These are phyloP conservation scores for Amyloporia xantha DNA, from an alignment of 768 basidiomycete genomes.

Conservation along the genomic window DNA sequence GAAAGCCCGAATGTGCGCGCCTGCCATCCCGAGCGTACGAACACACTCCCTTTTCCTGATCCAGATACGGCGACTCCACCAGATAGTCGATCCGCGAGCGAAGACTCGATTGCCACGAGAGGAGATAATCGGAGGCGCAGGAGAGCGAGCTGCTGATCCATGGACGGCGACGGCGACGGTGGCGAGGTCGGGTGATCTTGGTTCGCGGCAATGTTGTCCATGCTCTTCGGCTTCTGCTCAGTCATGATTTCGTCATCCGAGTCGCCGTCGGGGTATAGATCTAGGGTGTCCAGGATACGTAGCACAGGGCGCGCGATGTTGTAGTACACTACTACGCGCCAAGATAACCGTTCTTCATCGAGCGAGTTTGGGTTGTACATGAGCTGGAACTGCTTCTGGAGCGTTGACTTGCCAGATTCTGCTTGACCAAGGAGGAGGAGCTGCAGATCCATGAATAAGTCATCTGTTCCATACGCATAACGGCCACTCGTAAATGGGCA, in stretches of 20 bases:
- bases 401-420: constrained; percentile 74
- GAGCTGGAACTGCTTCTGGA: constrained; percentile 81
- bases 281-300: constrained; percentile 28
- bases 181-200: constrained; percentile 1
- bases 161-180: constrained; percentile 12
- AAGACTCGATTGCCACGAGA: constrained; percentile 52
- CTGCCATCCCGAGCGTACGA: constrained; percentile 80
- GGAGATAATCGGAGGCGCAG: constrained; percentile 55
- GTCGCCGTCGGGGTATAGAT: constrained; percentile 31
- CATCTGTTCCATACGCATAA: too few species aligned
- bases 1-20: constrained; percentile 45
- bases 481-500: too few species aligned
- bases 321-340: constrained; percentile 78
- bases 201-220: constrained; percentile 1
- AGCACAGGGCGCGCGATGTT: constrained; percentile 48
- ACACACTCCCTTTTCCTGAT: constrained; percentile 65
- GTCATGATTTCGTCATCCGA: constrained; percentile 48
- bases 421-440: constrained; percentile 74
- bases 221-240: constrained; percentile 27
- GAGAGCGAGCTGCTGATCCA: constrained; percentile 17
- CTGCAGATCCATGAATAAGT: constrained; percentile 12
- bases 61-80: constrained; percentile 69
- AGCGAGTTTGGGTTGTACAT: constrained; percentile 67
- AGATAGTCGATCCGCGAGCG: constrained; percentile 65
- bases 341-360: constrained; percentile 64